Evolutionary conservation across 768 basidiomycete genomes (phyloP).

Genomic region (Nevesoporus exiguus): DNA sequence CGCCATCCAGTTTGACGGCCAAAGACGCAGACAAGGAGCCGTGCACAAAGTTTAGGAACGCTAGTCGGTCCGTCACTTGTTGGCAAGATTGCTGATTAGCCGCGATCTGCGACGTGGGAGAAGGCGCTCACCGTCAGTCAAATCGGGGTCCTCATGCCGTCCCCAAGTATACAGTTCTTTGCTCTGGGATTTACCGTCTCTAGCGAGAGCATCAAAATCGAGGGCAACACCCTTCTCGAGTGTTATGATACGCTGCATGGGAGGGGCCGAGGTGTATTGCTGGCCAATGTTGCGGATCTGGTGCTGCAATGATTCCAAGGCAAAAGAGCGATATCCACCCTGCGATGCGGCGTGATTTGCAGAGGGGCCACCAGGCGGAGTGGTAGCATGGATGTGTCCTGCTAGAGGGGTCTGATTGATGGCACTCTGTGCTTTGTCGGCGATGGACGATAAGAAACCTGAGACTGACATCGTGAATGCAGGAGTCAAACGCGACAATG

Average conservation of each 20-base stretch:
- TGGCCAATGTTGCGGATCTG: constrained; percentile 72
- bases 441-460: constrained; percentile 60
- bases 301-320: constrained; percentile 63
- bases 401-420: constrained; percentile 61
- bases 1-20: constrained; percentile 57
- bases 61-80: constrained; percentile 74
- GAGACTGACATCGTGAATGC: constrained; percentile 51
- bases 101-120: background rate
- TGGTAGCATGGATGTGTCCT: constrained; percentile 42
- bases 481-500: constrained; percentile 1
- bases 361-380: constrained; percentile 32
- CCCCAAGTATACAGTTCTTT: constrained; percentile 89
- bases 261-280: constrained; percentile 66
- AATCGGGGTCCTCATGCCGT: constrained; percentile 62
- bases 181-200: constrained; percentile 68
- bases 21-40: constrained; percentile 64
- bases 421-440: constrained; percentile 75
- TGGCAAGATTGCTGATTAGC: background rate
- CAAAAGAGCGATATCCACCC: constrained; percentile 45
- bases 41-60: constrained; percentile 75
- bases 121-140: constrained; percentile 65
- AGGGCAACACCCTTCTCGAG: constrained; percentile 73
- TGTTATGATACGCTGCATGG: constrained; percentile 78
- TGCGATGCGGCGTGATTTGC: constrained; percentile 41
- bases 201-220: constrained; percentile 63